phyloP scores from a whole-genome alignment of 192 early-diverging fungal species.

The Dissophora ornata region DNA sequence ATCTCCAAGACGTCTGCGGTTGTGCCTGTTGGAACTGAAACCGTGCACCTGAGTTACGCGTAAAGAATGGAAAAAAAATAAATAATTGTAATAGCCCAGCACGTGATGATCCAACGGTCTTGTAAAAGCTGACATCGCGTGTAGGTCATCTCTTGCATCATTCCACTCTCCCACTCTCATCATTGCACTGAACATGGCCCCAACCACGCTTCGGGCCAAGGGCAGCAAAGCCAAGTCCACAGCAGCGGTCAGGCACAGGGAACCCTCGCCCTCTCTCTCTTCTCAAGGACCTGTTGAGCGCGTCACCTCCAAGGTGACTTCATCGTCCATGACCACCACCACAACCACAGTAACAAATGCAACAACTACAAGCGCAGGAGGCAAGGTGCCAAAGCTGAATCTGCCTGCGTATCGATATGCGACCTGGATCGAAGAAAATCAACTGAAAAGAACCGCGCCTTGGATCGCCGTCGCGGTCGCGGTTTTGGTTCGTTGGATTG shows the following conservation, averaged over 20 bases:
- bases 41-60: slow-evolving; percentile 41
- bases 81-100: no score
- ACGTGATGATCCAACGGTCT: no score
- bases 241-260: not conserved
- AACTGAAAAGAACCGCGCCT: slow-evolving; percentile 48
- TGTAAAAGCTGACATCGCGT: no score
- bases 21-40: slow-evolving; percentile 40
- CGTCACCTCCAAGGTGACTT: not conserved
- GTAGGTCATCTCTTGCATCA: no score
- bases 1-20: slow-evolving; percentile 33
- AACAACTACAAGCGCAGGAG: not conserved
- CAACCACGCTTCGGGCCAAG: slow-evolving; percentile 29
- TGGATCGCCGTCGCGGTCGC: slow-evolving; percentile 61
- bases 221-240: slow-evolving; percentile 7
- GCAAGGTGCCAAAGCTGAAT: slow-evolving; percentile 20
- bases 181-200: slow-evolving; percentile 16
- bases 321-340: not conserved
- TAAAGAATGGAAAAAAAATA: not conserved
- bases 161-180: no score
- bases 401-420: slow-evolving; percentile 29
- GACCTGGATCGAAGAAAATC: slow-evolving; percentile 54
- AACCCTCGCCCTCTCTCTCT: not conserved
- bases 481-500: slow-evolving; percentile 71
- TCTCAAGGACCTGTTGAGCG: not conserved
- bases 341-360: not conserved